Conservation (phyloP, 352 stramenopile species). For the Globisporangium yorkense region DNA sequence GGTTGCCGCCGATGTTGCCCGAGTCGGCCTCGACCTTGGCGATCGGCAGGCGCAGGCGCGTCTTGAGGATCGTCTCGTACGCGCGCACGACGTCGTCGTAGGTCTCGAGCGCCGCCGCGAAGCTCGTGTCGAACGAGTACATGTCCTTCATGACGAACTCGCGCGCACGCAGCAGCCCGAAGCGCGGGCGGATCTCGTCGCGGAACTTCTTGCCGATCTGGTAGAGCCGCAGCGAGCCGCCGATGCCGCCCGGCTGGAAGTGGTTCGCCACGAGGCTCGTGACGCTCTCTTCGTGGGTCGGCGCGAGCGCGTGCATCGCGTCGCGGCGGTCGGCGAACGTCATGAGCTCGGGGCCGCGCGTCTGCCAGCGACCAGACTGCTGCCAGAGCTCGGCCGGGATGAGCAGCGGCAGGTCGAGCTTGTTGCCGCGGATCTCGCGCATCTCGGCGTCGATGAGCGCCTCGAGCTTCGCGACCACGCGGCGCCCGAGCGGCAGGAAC, state of each 20-base stretch:
- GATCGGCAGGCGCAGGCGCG: conserved; percentile 58
- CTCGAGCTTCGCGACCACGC: conserved; percentile 76
- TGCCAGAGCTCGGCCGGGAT: conserved; percentile 78
- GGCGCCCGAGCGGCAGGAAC: conserved; percentile 70
- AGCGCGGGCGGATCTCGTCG: conserved; percentile 84
- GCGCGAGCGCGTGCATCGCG: conserved; percentile 58
- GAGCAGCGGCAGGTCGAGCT: conserved; percentile 74
- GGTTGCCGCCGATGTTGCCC: conserved; percentile 82
- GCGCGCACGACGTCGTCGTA: conserved; percentile 76
- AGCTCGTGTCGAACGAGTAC: conserved; percentile 84
- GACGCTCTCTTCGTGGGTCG: conserved; percentile 84
- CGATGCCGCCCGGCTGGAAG: conserved; percentile 28
- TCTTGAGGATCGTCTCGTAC: conserved; percentile 72
- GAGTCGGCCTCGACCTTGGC: conserved; percentile 83
- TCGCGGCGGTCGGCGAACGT: conserved; percentile 70
- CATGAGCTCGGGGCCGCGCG: conserved; percentile 77
- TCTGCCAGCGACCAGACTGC: conserved; percentile 79
- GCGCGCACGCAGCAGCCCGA: conserved; percentile 71
- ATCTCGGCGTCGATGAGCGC: conserved; percentile 81
- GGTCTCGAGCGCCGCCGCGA: conserved; percentile 48
- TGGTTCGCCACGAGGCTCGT: conserved; percentile 70
- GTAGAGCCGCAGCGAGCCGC: conserved; percentile 70
- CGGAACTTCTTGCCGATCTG: conserved; percentile 87
- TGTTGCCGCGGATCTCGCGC: conserved; percentile 70
- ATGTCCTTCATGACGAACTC: conserved; percentile 93